A percentile compares a stretch with the other conserved stretches of the same genome.
Evolutionary conservation across 129 eudicot species (phyloP).

Genomic region (Centrapalus pauciflorus): DNA sequence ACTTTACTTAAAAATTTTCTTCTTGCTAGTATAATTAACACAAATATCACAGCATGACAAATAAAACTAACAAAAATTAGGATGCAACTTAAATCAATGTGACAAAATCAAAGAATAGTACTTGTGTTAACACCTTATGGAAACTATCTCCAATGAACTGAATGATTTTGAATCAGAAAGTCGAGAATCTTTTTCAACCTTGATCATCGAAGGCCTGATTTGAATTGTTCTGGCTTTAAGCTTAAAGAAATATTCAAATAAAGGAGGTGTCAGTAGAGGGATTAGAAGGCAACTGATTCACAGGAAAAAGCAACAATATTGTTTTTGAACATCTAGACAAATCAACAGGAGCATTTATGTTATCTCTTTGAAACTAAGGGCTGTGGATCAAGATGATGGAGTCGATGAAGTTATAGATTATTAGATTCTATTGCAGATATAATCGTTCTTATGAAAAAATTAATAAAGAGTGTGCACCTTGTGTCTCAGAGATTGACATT

Average conservation of each 20-base stretch:
- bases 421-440: no score
- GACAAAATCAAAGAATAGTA: not conserved
- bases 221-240: conserved; percentile 51
- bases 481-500: not conserved
- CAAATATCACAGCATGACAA: not conserved
- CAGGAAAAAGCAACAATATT: not conserved
- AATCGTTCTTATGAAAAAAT: no score
- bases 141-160: conserved; percentile 65
- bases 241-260: conserved; percentile 26
- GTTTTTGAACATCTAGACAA: not conserved
- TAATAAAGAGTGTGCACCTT: no score
- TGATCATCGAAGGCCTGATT: conserved; percentile 78
- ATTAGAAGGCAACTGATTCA: not conserved
- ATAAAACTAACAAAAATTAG: not conserved
- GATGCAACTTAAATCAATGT: not conserved
- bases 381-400: not conserved
- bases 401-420: not conserved
- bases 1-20: not conserved
- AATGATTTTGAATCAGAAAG: conserved; percentile 26
- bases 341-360: not conserved
- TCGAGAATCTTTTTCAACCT: conserved; percentile 50
- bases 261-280: not conserved
- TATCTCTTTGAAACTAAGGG: not conserved
- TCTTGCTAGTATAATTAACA: not conserved
- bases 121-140: conserved; percentile 46